A percentile compares a stretch with the other conserved stretches of the same genome.
These are phyloP conservation scores for Dactylella cylindrospora DNA, from an alignment of 2,329 filamentous ascomycete species.

Conservation along the genomic window DNA sequence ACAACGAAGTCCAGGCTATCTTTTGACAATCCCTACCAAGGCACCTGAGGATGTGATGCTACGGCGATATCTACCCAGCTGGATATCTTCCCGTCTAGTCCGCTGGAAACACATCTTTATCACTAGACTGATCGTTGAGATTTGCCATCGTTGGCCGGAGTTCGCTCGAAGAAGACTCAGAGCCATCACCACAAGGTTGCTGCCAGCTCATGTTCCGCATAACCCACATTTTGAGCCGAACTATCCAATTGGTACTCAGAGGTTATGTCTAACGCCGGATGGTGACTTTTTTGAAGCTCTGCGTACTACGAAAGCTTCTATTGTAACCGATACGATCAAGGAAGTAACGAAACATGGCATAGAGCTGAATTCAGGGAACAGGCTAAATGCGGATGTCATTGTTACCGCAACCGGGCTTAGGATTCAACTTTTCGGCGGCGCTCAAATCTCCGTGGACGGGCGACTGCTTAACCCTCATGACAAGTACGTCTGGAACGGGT, in stretches of 20 bases:
- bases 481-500: slow-evolving; percentile 63
- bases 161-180: slow-evolving; percentile 57
- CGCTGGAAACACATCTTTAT: slow-evolving; percentile 59
- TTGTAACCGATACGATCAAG: slow-evolving; percentile 57
- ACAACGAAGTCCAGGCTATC: slow-evolving; percentile 74
- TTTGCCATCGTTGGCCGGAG: slow-evolving; percentile 60
- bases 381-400: slow-evolving; percentile 63
- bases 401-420: slow-evolving; percentile 66
- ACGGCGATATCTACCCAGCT: slow-evolving; percentile 56
- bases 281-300: slow-evolving; percentile 59
- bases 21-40: slow-evolving; percentile 59
- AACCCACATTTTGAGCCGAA: slow-evolving; percentile 66
- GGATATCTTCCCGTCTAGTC: slow-evolving; percentile 56
- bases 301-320: slow-evolving; percentile 52
- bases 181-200: slow-evolving; percentile 54
- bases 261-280: slow-evolving; percentile 67
- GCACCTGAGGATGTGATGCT: slow-evolving; percentile 53
- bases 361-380: slow-evolving; percentile 55
- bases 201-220: slow-evolving; percentile 60
- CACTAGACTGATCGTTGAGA: slow-evolving; percentile 56
- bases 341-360: slow-evolving; percentile 55
- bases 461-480: slow-evolving; percentile 54
- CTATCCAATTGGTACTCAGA: slow-evolving; percentile 72
- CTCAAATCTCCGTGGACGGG: slow-evolving; percentile 59
- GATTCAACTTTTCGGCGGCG: slow-evolving; percentile 60